Percentiles rank a stretch among this genome's conserved stretches.
phyloP scores from a whole-genome alignment of 2,329 filamentous ascomycete species.

The Lasiodiplodia citricola region DNA sequence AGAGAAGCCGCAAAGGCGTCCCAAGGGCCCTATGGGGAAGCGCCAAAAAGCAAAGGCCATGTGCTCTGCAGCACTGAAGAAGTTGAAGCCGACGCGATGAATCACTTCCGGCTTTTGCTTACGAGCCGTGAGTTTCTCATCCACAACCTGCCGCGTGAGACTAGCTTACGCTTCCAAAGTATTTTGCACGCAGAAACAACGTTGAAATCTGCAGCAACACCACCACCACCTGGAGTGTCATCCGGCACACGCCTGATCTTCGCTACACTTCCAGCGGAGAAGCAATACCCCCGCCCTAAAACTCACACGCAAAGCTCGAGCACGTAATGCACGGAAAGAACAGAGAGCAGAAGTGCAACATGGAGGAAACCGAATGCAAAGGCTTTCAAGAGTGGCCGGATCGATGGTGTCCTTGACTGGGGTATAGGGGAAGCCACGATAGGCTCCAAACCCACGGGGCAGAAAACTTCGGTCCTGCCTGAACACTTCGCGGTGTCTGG shows the following conservation, averaged over 20 bases:
- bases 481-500: too few relatives aligned
- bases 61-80: background rate
- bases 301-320: background rate
- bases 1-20: slow-evolving; percentile 72
- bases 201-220: too few relatives aligned
- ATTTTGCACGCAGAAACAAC: too few relatives aligned
- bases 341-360: background rate
- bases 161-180: background rate
- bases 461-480: too few relatives aligned
- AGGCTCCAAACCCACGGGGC: too few relatives aligned
- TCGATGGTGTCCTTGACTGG: too few relatives aligned
- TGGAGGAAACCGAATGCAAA: background rate
- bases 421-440: too few relatives aligned
- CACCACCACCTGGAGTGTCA: too few relatives aligned
- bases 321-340: background rate
- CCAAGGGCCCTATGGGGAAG: background rate
- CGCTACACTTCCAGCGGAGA: background rate
- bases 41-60: background rate
- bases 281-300: background rate
- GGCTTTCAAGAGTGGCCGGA: background rate
- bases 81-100: background rate
- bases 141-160: background rate
- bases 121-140: background rate
- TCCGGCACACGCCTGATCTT: background rate
- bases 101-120: background rate